Conservation (phyloP, 768 basidiomycete genomes). For the Hortiboletus flavorubellus region DNA sequence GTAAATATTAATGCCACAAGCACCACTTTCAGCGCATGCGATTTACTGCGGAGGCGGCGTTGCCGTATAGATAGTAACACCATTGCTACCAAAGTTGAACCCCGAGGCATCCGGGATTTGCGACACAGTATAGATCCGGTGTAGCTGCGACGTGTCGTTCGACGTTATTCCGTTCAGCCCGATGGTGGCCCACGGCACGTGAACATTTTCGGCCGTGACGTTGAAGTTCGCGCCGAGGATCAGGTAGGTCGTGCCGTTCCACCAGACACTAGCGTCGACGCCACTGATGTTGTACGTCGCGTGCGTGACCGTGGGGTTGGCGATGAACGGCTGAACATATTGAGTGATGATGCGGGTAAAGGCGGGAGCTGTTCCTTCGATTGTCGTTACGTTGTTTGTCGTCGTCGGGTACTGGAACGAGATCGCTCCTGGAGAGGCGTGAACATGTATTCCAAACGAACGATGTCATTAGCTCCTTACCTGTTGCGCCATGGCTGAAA, state of each 20-base stretch:
- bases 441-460: neutral
- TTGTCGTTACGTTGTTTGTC: slow-evolving; percentile 16
- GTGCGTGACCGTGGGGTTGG: neutral
- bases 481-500: slow-evolving; percentile 26
- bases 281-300: slow-evolving; percentile 7
- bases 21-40: too few relatives aligned
- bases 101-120: slow-evolving; percentile 16
- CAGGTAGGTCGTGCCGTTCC: slow-evolving; percentile 22
- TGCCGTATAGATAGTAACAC: slow-evolving; percentile 22
- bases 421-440: slow-evolving; percentile 21
- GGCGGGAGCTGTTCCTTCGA: slow-evolving; percentile 17
- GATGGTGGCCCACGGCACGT: slow-evolving; percentile 11
- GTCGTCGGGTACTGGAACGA: slow-evolving; percentile 29
- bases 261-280: slow-evolving; percentile 23
- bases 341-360: neutral
- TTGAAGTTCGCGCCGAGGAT: slow-evolving; percentile 16
- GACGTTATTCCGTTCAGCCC: too few relatives aligned
- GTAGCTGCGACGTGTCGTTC: too few relatives aligned
- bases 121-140: too few relatives aligned
- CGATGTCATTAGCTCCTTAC: neutral
- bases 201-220: neutral
- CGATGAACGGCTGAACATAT: slow-evolving; percentile 19
- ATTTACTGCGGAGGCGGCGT: neutral
- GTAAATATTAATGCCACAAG: too few relatives aligned
- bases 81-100: slow-evolving; percentile 9